Evolutionary conservation across 2,329 filamentous ascomycete genomes (phyloP).

Genomic region (Ascochyta viciae-villosae): DNA sequence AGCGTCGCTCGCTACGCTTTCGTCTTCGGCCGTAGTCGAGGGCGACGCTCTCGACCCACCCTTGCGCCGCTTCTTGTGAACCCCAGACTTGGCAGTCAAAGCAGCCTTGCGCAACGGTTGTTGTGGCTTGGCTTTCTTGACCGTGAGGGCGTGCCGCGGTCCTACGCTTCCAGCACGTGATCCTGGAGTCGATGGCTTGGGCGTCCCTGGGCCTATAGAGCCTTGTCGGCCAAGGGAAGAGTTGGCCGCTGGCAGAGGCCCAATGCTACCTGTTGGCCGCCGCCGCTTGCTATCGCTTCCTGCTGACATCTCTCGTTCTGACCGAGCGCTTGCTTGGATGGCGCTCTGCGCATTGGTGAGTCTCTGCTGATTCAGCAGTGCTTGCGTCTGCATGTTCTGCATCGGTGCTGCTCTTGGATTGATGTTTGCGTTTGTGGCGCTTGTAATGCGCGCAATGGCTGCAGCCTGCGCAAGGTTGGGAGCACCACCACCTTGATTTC

Average conservation of each 20-base stretch:
- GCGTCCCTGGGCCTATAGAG: conserved; percentile 68
- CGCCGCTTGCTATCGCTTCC: conserved; percentile 66
- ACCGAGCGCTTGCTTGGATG: conserved; percentile 42
- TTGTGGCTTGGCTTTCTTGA: conserved; percentile 64
- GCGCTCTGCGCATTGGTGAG: conserved; percentile 45
- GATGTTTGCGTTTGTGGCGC: conserved; percentile 45
- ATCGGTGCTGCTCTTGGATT: conserved; percentile 39
- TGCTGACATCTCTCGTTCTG: conserved; percentile 62
- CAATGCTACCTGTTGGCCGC: conserved; percentile 61
- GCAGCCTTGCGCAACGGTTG: conserved; percentile 52
- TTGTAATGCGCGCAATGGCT: conserved; percentile 54
- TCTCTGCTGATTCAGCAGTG: conserved; percentile 47
- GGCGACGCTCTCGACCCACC: conserved; percentile 49
- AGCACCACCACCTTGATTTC: conserved; percentile 62
- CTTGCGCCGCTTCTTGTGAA: conserved; percentile 49
- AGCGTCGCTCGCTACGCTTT: conserved; percentile 59
- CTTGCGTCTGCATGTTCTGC: conserved; percentile 48
- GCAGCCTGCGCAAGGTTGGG: conserved; percentile 59
- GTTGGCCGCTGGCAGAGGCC: conserved; percentile 59
- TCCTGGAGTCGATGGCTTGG: conserved; percentile 62
- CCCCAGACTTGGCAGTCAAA: conserved; percentile 43
- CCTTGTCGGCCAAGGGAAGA: conserved; percentile 66
- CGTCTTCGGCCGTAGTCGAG: conserved; percentile 58
- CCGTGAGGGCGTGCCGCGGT: conserved; percentile 57
- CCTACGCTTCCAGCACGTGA: conserved; percentile 67